Percentiles rank a stretch among this genome's conserved stretches.
Evolutionary conservation across 768 basidiomycete genomes (phyloP).

Genomic region (Gyrodon lividus): DNA sequence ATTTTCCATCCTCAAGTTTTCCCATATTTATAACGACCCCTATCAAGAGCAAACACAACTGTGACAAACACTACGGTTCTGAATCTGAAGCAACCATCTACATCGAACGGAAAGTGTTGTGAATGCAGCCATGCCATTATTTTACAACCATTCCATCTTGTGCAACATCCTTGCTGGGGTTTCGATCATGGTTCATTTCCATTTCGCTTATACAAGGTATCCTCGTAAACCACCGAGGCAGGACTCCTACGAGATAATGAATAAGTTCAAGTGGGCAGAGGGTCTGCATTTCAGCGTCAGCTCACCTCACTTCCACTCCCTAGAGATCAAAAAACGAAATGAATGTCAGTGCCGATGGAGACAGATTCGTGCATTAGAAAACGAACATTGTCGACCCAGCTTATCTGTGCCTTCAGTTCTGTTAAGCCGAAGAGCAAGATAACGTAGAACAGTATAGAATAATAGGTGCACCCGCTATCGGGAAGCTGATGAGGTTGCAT

Average conservation of each 20-base stretch:
- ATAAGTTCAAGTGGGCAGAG: not conserved
- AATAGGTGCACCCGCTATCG: slow-evolving; percentile 9
- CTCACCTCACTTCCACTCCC: slow-evolving; percentile 38
- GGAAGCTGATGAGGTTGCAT: slow-evolving; percentile 4
- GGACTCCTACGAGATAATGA: slow-evolving; percentile 21
- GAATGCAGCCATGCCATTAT: too few relatives aligned
- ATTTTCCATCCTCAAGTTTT: too few relatives aligned
- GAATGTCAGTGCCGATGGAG: not conserved
- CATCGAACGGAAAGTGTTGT: too few relatives aligned
- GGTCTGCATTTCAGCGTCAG: not conserved
- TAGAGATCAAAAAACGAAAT: slow-evolving; percentile 6
- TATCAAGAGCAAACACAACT: too few relatives aligned
- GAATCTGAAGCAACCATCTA: too few relatives aligned
- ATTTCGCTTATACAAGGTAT: slow-evolving; percentile 5
- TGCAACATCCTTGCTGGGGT: not conserved
- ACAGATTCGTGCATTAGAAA: not conserved
- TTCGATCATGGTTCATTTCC: not conserved
- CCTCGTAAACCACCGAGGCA: slow-evolving; percentile 27
- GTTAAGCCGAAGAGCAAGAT: slow-evolving; percentile 52
- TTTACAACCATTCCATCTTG: not conserved
- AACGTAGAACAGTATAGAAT: slow-evolving; percentile 24
- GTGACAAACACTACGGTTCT: too few relatives aligned
- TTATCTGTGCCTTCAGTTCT: slow-evolving; percentile 51
- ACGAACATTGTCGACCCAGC: slow-evolving; percentile 47
- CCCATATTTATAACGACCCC: too few relatives aligned